Evolutionary conservation across 2,329 filamentous ascomycete species (phyloP), one percentile per base, ranked within the genome.

Genomic region (Cryphonectria carpinicola): DNA sequence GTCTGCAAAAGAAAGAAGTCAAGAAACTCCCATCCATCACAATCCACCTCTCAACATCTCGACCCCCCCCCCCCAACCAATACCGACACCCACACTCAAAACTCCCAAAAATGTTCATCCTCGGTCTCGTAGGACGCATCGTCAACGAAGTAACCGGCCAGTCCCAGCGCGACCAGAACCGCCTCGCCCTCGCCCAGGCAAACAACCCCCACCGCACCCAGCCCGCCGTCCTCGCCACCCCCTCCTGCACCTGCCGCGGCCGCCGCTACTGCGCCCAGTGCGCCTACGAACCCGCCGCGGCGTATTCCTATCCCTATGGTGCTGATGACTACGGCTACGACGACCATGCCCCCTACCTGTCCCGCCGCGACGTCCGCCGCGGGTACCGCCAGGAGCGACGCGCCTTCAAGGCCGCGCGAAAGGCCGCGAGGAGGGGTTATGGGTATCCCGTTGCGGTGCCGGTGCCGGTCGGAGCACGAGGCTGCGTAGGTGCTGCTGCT

Each of bases 21-120:
- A 46, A 46, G 14, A 17, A 46, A 1, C 11, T 11, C 17, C 43
- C 43, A 28, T 25, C 32, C 49, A 60, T 8, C 35, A 10, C 28
- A 43, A 14, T 25, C 11, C n/a, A 56, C 4, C 52, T 56, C n/a
- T 22, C 54, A 22, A 58, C 1, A 49, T n/a, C 46, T 49, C 22
- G 13, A 46, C 3, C 11, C 43, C 43, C 14, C 3, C 11, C 43
- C 43, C 14, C 32, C 43, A 46, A 22, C 6, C n/a, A 13, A 14
- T 28, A 58, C 3, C 54, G 13, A 28, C 19, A 4, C 22, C 56
- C 17, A 32, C 14, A 25, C 3, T 32, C 32, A 3, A 32, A 14
- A 39, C 37, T 7, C 25, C n/a, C 68, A 67, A 58, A 35, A 17
- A 70, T 70, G 69, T 66, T 70, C 60, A 49, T 70, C 32, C 41